Evolutionary conservation across 2,329 filamentous ascomycete species (phyloP).

Genomic region (Penicillium sp.): DNA sequence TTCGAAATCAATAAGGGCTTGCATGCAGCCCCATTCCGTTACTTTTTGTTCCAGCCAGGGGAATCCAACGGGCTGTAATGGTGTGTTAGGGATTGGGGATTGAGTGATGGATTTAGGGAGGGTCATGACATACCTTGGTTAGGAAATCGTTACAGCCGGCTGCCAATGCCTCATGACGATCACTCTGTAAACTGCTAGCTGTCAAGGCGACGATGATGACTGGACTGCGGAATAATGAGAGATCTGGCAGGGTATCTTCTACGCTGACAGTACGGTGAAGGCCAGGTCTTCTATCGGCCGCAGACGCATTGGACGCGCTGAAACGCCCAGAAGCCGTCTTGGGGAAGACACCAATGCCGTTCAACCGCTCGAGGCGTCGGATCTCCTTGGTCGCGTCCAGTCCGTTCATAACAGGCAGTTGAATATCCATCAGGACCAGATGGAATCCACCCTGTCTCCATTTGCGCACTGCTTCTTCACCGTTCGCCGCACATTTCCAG

Average conservation of each 20-base stretch:
- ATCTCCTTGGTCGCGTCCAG: slow-evolving; percentile 96
- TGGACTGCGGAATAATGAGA: slow-evolving; percentile 81
- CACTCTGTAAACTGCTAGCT: slow-evolving; percentile 89
- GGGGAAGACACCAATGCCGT: slow-evolving; percentile 88
- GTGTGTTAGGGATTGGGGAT: slow-evolving; percentile 7
- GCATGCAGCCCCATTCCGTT: slow-evolving; percentile 99
- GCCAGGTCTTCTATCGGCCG: slow-evolving; percentile 20
- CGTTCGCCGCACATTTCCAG: slow-evolving; percentile 97
- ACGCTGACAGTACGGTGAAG: slow-evolving; percentile 30
- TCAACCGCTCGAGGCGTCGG: slow-evolving; percentile 81
- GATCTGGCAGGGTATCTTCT: slow-evolving; percentile 40
- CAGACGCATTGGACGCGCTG: slow-evolving; percentile 37
- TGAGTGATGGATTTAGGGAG: neutral
- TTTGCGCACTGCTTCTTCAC: slow-evolving; percentile 86
- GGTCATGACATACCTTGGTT: slow-evolving; percentile 72
- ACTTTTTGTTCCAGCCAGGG: slow-evolving; percentile 97
- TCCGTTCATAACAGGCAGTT: slow-evolving; percentile 94
- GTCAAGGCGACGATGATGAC: slow-evolving; percentile 98
- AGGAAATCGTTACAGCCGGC: slow-evolving; percentile 98
- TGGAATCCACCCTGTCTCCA: slow-evolving; percentile 94
- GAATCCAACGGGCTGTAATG: slow-evolving; percentile 82
- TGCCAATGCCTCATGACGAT: slow-evolving; percentile 90
- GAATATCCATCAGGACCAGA: slow-evolving; percentile 97
- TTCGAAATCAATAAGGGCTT: slow-evolving; percentile 96
- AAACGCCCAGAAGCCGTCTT: slow-evolving; percentile 62